These are phyloP conservation scores for Aspergillus fumigatiaffinis DNA, from an alignment of 2,329 filamentous ascomycete species.

Conservation along the genomic window DNA sequence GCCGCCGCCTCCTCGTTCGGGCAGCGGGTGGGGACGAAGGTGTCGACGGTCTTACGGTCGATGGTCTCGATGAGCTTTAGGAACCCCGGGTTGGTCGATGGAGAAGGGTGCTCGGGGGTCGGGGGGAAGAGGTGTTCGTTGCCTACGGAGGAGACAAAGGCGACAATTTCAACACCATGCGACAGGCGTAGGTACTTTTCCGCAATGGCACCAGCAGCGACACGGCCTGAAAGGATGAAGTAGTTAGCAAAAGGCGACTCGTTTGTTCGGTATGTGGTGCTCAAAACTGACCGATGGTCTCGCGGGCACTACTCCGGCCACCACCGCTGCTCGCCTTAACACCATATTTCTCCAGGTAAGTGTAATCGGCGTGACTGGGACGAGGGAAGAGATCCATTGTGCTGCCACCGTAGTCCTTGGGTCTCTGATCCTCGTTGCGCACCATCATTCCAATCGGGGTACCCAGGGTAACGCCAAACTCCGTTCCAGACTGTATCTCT, in stretches of 20 bases:
- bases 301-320: constrained; percentile 83
- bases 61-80: constrained; percentile 69
- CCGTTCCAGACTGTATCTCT: constrained; percentile 87
- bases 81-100: constrained; percentile 74
- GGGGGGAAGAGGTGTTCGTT: constrained; percentile 72
- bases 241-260: not conserved
- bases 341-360: constrained; percentile 95
- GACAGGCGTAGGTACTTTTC: constrained; percentile 84
- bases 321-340: constrained; percentile 88
- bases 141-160: constrained; percentile 84
- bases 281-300: constrained; percentile 71
- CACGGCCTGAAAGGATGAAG: constrained; percentile 53
- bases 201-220: constrained; percentile 85
- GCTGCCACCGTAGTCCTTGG: constrained; percentile 81
- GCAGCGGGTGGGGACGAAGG: constrained; percentile 81
- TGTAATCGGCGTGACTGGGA: constrained; percentile 93
- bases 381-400: constrained; percentile 91
- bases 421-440: constrained; percentile 87
- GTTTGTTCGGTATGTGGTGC: not conserved
- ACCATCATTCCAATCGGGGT: constrained; percentile 87
- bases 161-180: constrained; percentile 85
- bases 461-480: constrained; percentile 83
- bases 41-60: constrained; percentile 72
- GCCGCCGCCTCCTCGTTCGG: constrained; percentile 62
- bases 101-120: constrained; percentile 62